Conservation (phyloP, 305 asterid species). For the Rubia peregrina region DNA sequence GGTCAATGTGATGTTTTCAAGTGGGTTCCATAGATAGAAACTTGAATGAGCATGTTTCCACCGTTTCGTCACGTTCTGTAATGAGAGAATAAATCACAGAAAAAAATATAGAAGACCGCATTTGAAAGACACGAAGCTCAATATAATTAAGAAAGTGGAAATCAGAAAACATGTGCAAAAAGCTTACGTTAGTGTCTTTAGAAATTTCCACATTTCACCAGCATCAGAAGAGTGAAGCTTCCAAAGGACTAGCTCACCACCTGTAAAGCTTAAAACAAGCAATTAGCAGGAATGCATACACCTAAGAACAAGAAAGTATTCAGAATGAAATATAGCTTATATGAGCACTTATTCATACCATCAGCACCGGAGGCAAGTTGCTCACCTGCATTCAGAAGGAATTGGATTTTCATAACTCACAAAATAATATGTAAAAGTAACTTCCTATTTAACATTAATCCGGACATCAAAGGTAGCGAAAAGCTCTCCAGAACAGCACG, state of each 20-base stretch:
- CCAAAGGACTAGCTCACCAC: conserved; percentile 90
- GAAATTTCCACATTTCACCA: conserved; percentile 77
- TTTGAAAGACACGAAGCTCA: not conserved
- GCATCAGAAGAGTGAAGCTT: conserved; percentile 55
- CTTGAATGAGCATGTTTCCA: not conserved
- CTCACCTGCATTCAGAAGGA: conserved; percentile 54
- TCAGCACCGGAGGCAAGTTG: conserved; percentile 97
- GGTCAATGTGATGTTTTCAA: not conserved
- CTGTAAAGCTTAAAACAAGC: conserved; percentile 23
- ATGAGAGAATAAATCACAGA: not conserved
- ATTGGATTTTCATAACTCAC: conserved; percentile 3
- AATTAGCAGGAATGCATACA: not conserved
- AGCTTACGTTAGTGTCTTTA: conserved; percentile 73
- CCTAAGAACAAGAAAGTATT: not conserved
- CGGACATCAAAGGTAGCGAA: not conserved
- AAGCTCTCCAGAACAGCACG: not conserved
- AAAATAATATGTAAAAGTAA: not conserved
- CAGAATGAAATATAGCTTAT: not conserved
- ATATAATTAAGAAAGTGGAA: not conserved
- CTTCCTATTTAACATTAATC: not conserved
- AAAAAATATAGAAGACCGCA: not conserved
- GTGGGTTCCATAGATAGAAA: not conserved
- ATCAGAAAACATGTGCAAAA: not conserved
- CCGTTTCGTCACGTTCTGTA: not conserved
- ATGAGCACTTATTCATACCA: conserved; percentile 36